These are phyloP conservation scores for Globisporangium spiculum DNA, from an alignment of 352 stramenopile species.

Conservation along the genomic window DNA sequence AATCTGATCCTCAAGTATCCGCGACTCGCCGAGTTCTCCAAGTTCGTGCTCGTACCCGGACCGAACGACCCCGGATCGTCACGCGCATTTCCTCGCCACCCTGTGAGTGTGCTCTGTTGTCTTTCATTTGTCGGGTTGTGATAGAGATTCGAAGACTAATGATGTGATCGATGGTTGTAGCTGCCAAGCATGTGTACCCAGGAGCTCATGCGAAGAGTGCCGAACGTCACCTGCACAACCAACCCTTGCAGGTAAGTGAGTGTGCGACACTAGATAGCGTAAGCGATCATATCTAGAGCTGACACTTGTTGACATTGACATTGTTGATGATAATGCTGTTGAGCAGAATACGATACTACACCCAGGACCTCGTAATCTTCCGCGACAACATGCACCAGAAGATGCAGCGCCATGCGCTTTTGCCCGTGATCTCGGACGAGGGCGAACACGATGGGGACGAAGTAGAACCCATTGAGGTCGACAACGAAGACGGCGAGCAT, in stretches of 20 bases:
- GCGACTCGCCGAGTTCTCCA: slow-evolving; percentile 72
- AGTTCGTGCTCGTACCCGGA: slow-evolving; percentile 92
- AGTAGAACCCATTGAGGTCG: slow-evolving; percentile 16
- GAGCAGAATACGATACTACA: slow-evolving; percentile 87
- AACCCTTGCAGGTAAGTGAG: slow-evolving; percentile 85
- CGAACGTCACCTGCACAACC: slow-evolving; percentile 79
- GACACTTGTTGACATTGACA: not conserved
- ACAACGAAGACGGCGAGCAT: not conserved
- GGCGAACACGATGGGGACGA: slow-evolving; percentile 16
- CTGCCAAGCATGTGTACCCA: slow-evolving; percentile 66
- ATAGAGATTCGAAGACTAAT: not conserved
- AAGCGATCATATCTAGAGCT: not conserved
- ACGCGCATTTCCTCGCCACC: slow-evolving; percentile 76
- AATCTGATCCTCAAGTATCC: slow-evolving; percentile 89
- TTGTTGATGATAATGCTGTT: not conserved
- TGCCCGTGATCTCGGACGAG: slow-evolving; percentile 43
- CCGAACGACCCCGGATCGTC: slow-evolving; percentile 89
- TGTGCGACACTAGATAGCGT: not conserved
- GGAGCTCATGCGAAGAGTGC: slow-evolving; percentile 64
- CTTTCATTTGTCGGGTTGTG: not conserved
- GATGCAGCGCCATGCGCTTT: slow-evolving; percentile 84
- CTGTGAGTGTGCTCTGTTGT: slow-evolving; percentile 28
- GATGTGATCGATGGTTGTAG: slow-evolving; percentile 24
- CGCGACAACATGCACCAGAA: slow-evolving; percentile 91
- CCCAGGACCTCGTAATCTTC: slow-evolving; percentile 93